These are phyloP conservation scores for Logfia minima DNA, from an alignment of 129 eudicot species.

Conservation along the genomic window DNA sequence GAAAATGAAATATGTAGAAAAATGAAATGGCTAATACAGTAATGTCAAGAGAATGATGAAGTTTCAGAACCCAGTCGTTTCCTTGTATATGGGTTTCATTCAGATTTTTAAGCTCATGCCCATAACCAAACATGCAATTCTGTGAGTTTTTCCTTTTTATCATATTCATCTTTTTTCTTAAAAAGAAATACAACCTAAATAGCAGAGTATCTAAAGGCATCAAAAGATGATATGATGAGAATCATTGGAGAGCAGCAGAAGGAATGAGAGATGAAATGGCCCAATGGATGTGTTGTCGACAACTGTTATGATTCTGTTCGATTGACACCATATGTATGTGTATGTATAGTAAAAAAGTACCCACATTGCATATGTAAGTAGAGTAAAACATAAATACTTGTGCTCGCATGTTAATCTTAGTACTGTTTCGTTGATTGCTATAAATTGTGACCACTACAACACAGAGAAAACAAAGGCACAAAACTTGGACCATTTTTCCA, in stretches of 20 bases:
- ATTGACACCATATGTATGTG: slow-evolving; percentile 23
- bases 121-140: not conserved
- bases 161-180: too few relatives aligned
- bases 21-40: not conserved
- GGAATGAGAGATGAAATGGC: slow-evolving; percentile 27
- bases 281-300: slow-evolving; percentile 27
- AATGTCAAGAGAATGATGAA: not conserved
- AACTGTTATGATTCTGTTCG: slow-evolving; percentile 50
- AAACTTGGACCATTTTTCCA: not conserved
- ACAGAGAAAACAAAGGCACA: not conserved
- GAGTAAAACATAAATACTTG: slow-evolving; percentile 8
- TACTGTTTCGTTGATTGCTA: not conserved
- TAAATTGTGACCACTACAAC: not conserved
- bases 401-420: not conserved
- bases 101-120: not conserved
- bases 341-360: slow-evolving; percentile 24
- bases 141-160: not conserved
- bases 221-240: not conserved
- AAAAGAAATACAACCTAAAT: not conserved
- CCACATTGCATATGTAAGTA: not conserved
- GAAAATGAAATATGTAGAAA: not conserved
- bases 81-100: not conserved
- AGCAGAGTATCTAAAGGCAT: not conserved
- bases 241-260: slow-evolving; percentile 1
- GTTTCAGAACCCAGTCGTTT: not conserved